Evolutionary conservation across 2,329 filamentous ascomycete species (phyloP), one percentile per base, ranked within the genome.

Genomic region (Venturia pyrina): DNA sequence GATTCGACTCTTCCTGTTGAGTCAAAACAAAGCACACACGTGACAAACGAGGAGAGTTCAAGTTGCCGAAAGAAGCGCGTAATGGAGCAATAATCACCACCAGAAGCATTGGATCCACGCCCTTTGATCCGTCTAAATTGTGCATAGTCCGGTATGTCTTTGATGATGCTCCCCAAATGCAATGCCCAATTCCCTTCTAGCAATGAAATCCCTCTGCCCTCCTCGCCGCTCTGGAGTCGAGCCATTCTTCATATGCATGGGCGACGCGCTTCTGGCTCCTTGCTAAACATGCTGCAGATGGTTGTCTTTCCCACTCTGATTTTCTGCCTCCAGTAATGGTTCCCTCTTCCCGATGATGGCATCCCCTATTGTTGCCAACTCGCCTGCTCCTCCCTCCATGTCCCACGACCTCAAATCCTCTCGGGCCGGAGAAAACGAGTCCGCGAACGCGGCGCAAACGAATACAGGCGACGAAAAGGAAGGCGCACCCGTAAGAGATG

Each of bases 401-500:
- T 62, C 60, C 43, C 37, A 24, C 40, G 60, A 62, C 60, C 6
- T 34, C 40, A 43, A 46, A 8, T 24, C 60, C 11, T 17, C 40
- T 24, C 24, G 24, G 37, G 24, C 40, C 8, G 24, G 43, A 28
- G 60, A 62, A 28, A 17, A 28, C 60, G 60, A 62, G 40, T 24
- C 60, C 40, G 37, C 60, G 21, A 46, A 37, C 32, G n/a, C 37
- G 37, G 60, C 43, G 60, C 60, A 62, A 46, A n/a, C n/a, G 17
- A 44, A 44, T 43, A 4, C 60, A 15, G 40, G 37, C 21, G n/a
- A 41, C 43, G 60, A 62, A 21, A 15, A 15, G 1, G 60, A 43
- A 44, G 63, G 44, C 24, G 37, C 53, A 48, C 48, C 50, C 6
- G 46, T 28, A 50, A 73, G 72, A 70, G 79, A 82, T 74, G 73